Evolutionary conservation across 1,139 yeast species (phyloP), one percentile per base, ranked within the genome.

Genomic region (Saccharomyces hybrid): DNA sequence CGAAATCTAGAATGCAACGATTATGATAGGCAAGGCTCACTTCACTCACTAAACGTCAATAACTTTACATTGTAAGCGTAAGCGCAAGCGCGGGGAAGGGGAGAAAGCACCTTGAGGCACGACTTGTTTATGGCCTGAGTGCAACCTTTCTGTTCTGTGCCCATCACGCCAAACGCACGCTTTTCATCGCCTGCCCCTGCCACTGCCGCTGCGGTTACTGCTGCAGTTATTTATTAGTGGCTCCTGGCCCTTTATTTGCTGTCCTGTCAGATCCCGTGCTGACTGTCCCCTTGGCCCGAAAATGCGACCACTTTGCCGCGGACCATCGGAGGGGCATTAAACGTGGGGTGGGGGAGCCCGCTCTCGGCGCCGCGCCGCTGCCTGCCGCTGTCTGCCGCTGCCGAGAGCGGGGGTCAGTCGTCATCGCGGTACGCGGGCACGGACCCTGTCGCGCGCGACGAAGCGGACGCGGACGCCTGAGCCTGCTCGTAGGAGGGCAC

Each of bases 371-470:
- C 21, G 21, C 21, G 21, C 4, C 21, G 47, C 12, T 12, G 47
- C 52, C 31, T 16, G 16, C 16, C 16, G 16, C 16, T 16, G 16
- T 16, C 16, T 16, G 21, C 4, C 21, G 47, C 12, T 12, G 47
- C 52, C 31, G 47, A 38, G 44, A 38, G 44, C 44, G 44, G 44
- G 44, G 24, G 11, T 38, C 44, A 38, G 44, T 38, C 44, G 19
- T 38, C 44, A 16, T 38, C 44, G 21, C 44, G 11, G 44, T 38
- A 38, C 16, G 44, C 44, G 44, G 44, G 44, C 19, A 38, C 44
- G 44, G 44, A 38, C 44, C 44, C 47, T 21, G 47, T 47, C 27
- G 21, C 47, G 24, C 14, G 16, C 4, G 29, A 32, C 49, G 24
- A 16, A 2, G 46, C 21, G 6, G 16, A 11, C 12, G 46, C 21